Evolutionary conservation across 2,329 filamentous ascomycete genomes (phyloP), one percentile per base, ranked within the genome.

Genomic region (Proliferodiscus dingleyae): DNA sequence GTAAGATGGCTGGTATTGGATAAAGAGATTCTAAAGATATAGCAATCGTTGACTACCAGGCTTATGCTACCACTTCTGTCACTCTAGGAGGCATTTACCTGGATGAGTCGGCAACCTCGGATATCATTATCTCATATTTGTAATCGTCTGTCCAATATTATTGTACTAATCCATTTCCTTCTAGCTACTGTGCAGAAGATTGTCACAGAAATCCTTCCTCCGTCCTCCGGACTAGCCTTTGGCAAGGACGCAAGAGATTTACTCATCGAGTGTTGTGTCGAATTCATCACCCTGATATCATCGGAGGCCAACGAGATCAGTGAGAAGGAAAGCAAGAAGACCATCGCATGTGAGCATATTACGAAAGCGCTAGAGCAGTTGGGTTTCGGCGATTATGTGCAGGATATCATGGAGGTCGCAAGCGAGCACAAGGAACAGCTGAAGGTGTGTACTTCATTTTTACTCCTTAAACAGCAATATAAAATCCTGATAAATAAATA

Each of bases 321-420:
- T 10, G 93, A 98, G 66, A 95, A 95, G 68, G 93, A 98, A 63
- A 89, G 90, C 40, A 98, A 98, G 74, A 98, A 98, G 77, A 98
- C 93, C 3, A 98, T 98, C 59, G 91, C 91, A 10, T 95, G 89
- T 66, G 93, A 98, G 61, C 93, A 98, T 71, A 94, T 98, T 60
- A 94, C 91, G 62, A 91, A 91, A 63, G 93, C 93, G 1, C 77
- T 98, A 33, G 87, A 91, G 59, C 87, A 95, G 60, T 79, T 98
- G 16, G 93, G 91, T 2, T 98, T 97, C 66, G 78, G 83, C 8
- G 89, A 95, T 58, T 98, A 97, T 63, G 87, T 98, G 5, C 81
- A 85, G 13, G 87, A 90, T 49, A 88, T 98, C 10, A 70, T 89
- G 45, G 87, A 89, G 56, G 89, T 93, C 8, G 90, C 90, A 2